A percentile compares a stretch with the other conserved stretches of the same genome.
Conservation (phyloP, 331 rosid genomes). For the Dryas integrifolia region DNA sequence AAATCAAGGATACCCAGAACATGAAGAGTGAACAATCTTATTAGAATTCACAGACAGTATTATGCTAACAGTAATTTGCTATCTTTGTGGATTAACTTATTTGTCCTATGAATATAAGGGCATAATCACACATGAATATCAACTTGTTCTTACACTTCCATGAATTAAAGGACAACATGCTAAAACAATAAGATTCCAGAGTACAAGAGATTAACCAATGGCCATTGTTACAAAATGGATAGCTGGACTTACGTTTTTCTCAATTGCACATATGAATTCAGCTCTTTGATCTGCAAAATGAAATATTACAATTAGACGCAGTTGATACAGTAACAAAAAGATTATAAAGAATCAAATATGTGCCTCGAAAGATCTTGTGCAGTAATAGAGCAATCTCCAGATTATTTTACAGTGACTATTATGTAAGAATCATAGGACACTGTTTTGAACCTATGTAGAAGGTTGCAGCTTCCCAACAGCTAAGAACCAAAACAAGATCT, state of each 20-base stretch:
- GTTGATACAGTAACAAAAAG: constrained; percentile 11
- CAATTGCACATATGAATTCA: constrained; percentile 86
- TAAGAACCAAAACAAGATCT: not conserved
- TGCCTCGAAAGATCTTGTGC: not conserved
- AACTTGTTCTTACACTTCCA: too few species aligned
- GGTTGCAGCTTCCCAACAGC: not conserved
- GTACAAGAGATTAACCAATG: not conserved
- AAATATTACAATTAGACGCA: constrained; percentile 15
- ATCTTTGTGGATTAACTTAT: not conserved
- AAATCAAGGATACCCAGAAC: constrained; percentile 4
- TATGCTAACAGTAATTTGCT: not conserved
- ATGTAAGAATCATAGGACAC: not conserved
- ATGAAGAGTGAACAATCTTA: not conserved
- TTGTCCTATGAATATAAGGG: not conserved
- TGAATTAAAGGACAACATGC: not conserved
- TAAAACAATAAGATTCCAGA: not conserved
- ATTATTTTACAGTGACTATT: not conserved
- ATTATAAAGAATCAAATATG: not conserved
- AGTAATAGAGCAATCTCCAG: not conserved
- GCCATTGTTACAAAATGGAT: constrained; percentile 10
- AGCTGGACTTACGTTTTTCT: constrained; percentile 80
- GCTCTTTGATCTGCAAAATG: constrained; percentile 92
- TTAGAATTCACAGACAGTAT: not conserved
- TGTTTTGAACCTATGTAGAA: not conserved
- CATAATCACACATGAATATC: too few species aligned